A percentile compares a stretch with the other conserved stretches of the same genome.
Conservation (phyloP, 441 rosid genomes). For the Manihot esculenta region DNA sequence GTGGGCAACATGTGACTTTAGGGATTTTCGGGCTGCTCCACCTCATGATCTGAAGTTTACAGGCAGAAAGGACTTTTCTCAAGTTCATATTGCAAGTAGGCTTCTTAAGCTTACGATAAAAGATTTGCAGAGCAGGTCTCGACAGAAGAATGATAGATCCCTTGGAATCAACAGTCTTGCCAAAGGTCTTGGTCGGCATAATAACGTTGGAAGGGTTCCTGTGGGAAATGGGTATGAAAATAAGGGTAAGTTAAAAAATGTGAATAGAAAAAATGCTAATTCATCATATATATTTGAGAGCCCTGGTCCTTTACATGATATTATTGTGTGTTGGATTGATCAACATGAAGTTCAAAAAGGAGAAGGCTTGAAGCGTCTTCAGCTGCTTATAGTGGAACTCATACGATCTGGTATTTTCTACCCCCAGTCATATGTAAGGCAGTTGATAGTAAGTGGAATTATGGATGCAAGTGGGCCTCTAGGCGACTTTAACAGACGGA, state of each 20-base stretch:
- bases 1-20: slow-evolving; percentile 98
- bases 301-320: slow-evolving; percentile 94
- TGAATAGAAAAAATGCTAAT: slow-evolving; percentile 24
- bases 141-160: slow-evolving; percentile 41
- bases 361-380: slow-evolving; percentile 77
- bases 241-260: slow-evolving; percentile 28
- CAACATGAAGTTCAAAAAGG: slow-evolving; percentile 86
- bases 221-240: slow-evolving; percentile 36
- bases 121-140: slow-evolving; percentile 48
- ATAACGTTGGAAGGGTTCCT: slow-evolving; percentile 32
- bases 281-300: slow-evolving; percentile 71
- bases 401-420: slow-evolving; percentile 78
- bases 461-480: slow-evolving; percentile 55
- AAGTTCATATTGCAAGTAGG: slow-evolving; percentile 75
- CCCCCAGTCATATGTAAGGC: slow-evolving; percentile 94
- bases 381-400: slow-evolving; percentile 78
- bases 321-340: slow-evolving; percentile 97
- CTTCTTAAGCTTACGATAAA: slow-evolving; percentile 71
- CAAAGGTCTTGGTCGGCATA: slow-evolving; percentile 38
- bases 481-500: slow-evolving; percentile 55
- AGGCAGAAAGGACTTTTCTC: slow-evolving; percentile 83
- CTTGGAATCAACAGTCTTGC: slow-evolving; percentile 36
- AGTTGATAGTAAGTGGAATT: slow-evolving; percentile 88
- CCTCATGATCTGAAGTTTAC: slow-evolving; percentile 69
- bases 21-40: slow-evolving; percentile 79